A percentile compares a stretch with the other conserved stretches of the same genome.
Evolutionary conservation across 495 filamentous ascomycete genomes (phyloP).

Genomic region (Tuber indicum): DNA sequence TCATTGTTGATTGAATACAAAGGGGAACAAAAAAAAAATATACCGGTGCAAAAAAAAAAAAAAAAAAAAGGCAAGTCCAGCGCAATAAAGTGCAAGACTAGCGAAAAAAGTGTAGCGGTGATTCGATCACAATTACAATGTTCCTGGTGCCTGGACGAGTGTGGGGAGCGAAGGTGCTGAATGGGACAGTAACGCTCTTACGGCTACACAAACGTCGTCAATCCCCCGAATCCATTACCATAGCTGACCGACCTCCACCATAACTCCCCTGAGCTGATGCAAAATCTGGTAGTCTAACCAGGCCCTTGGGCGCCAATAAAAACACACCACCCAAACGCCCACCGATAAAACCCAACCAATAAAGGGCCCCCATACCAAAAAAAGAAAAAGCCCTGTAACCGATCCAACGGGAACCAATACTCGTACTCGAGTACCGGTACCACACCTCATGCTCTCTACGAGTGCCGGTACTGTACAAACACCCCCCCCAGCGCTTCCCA

Average conservation of each 20-base stretch:
- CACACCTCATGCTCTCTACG: too few species aligned
- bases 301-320: constrained; percentile 5
- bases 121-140: neutral
- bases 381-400: neutral
- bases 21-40: neutral
- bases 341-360: neutral
- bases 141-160: neutral
- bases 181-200: neutral
- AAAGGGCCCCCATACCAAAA: neutral
- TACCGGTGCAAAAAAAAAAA: neutral
- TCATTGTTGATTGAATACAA: neutral
- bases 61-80: neutral
- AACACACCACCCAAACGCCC: neutral
- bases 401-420: neutral
- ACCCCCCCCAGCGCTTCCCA: neutral
- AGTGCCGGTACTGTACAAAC: too few species aligned
- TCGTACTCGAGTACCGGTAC: too few species aligned
- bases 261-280: neutral
- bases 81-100: neutral
- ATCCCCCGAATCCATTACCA: neutral
- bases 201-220: neutral
- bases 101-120: neutral
- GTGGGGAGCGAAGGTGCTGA: neutral
- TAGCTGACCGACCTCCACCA: neutral
- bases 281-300: neutral